These are phyloP conservation scores for Bromus sterilis DNA, from an alignment of 176 grass and related monocot genomes.

Conservation along the genomic window DNA sequence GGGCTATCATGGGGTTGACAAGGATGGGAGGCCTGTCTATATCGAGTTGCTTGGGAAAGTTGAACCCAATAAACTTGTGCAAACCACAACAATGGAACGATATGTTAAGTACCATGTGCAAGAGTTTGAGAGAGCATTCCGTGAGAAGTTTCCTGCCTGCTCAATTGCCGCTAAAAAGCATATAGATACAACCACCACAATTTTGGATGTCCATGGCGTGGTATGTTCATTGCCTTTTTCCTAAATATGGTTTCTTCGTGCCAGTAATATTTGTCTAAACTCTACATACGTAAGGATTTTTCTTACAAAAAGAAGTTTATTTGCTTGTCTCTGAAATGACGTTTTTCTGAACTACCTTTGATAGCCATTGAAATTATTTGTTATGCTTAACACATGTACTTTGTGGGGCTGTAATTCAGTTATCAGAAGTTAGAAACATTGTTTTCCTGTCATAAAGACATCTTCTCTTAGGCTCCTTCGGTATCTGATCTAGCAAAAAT, in stretches of 20 bases:
- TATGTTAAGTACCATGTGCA: conserved; percentile 97
- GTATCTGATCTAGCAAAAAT: background rate
- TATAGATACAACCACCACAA: conserved; percentile 84
- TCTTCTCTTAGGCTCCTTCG: background rate
- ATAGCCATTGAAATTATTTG: background rate
- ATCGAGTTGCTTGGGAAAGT: conserved; percentile 95
- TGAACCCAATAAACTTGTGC: conserved; percentile 86
- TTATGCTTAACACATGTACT: background rate
- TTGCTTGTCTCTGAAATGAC: background rate
- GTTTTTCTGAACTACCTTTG: background rate
- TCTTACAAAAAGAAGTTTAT: background rate
- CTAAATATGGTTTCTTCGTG: conserved; percentile 13
- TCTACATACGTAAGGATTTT: conserved; percentile 9
- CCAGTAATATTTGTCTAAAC: background rate
- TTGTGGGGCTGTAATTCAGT: background rate
- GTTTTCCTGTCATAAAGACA: background rate
- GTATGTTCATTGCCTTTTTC: conserved; percentile 38
- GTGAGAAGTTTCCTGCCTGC: conserved; percentile 91
- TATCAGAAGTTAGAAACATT: background rate
- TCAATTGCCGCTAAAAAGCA: conserved; percentile 88
- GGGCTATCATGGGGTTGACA: conserved; percentile 95
- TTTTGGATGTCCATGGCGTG: conserved; percentile 97
- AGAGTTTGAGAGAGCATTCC: conserved; percentile 90
- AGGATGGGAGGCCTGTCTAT: conserved; percentile 90
- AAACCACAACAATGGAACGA: conserved; percentile 78